Percentiles rank a stretch among this genome's conserved stretches.
phyloP scores from a whole-genome alignment of 2,329 filamentous ascomycete species.

The Clonostachys chloroleuca region DNA sequence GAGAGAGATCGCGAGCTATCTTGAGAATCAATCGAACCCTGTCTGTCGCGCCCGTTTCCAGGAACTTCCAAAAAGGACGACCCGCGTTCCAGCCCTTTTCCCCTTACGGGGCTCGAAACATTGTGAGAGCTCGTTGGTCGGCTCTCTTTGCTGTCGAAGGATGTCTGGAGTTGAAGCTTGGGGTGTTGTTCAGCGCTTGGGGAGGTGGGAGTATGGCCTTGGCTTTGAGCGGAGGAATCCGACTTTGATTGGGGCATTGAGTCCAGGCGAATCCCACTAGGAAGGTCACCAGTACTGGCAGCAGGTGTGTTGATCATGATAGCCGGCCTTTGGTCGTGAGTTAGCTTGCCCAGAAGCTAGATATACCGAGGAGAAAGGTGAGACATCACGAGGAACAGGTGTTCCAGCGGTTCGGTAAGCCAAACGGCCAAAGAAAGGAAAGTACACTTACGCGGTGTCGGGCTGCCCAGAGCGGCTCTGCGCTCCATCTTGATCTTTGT shows the following conservation, averaged over 20 bases:
- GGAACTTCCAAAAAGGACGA: slow-evolving; percentile 63
- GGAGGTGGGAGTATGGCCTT: not conserved
- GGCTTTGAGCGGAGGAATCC: too few species aligned
- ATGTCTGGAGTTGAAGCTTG: slow-evolving; percentile 49
- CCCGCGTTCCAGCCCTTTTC: slow-evolving; percentile 37
- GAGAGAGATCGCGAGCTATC: slow-evolving; percentile 55
- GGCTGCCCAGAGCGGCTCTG: not conserved
- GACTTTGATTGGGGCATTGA: too few species aligned
- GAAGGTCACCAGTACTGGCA: not conserved
- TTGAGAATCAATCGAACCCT: slow-evolving; percentile 67
- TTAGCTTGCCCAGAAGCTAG: not conserved
- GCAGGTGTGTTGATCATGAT: slow-evolving; percentile 50
- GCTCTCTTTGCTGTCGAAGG: slow-evolving; percentile 63
- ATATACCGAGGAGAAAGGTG: too few species aligned
- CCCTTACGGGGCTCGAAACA: slow-evolving; percentile 54
- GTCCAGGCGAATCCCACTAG: too few species aligned
- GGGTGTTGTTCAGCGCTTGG: slow-evolving; percentile 8
- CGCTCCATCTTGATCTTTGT: not conserved
- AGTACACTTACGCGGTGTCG: not conserved
- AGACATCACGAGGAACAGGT: too few species aligned
- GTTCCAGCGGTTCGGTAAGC: too few species aligned
- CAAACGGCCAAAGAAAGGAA: too few species aligned
- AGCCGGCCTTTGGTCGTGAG: slow-evolving; percentile 32
- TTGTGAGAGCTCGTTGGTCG: slow-evolving; percentile 70
- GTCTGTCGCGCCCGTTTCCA: slow-evolving; percentile 49